Base-by-base conservation (phyloP, 2,329 filamentous ascomycete genomes). In the Venturia asperata region DNA sequence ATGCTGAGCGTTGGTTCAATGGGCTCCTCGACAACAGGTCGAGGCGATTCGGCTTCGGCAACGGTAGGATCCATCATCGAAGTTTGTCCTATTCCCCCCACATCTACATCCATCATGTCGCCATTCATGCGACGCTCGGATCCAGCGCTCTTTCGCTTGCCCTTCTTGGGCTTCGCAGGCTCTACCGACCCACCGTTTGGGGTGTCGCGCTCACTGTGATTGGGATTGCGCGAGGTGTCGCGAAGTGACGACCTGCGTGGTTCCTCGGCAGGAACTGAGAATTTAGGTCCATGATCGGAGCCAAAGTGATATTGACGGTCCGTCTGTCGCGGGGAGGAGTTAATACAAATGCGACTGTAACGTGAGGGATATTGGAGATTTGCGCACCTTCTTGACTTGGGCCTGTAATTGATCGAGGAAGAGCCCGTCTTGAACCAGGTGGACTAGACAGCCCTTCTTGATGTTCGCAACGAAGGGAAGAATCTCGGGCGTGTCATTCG, bases 341-440 rank as follows among this genome's bases (percentile, higher is more conserved):
- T 19, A 45, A 42, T n/a, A 34, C 30, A 1, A 34, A 41, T 56
- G n/a, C 64, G 21, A 60, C 6, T 41, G 39, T 30, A 58, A 27
- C 19, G 47, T 27, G 13, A 34, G 15, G 27, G 4, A 13, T 13
- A 42, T 43, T n/a, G 30, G 37, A 39, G 13, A 24, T 45, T 13
- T 34, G 42, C 74, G 63, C 71, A 75, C 74, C 63, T 71, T 70
- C 61, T 68, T 71, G 21, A 74, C 72, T 64, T 75, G 71, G 24
- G 75, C 73, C 67, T 75, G 74, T 65, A 77, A 69, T 66, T 78
- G 74, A 69, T 82, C 80, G 66, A 80, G 76, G 68, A 73, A 76
- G 58, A 88, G 76, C 64, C 85, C 86, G 71, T 87, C 85, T 71
- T 88, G 86, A 42, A 88, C 82, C 64, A 88, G 77, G 56, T 81